Evolutionary conservation across 2,329 filamentous ascomycete species (phyloP), one percentile per base, ranked within the genome.

Genomic region (Oidium heveae): DNA sequence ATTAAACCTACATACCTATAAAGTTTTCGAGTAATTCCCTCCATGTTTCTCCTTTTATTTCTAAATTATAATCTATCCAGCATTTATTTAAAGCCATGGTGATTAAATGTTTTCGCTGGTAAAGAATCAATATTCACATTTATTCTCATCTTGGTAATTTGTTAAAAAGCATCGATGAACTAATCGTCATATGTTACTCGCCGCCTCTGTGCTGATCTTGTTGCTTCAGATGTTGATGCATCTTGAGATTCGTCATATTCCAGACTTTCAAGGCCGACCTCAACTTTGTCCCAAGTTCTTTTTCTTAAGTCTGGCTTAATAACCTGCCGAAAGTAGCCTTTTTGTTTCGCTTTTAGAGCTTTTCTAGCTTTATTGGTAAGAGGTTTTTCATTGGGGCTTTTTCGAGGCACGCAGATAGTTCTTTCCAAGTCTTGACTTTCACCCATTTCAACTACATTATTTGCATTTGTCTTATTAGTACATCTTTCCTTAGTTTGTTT

Each of bases 261-360:
- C 20, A 82, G 68, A 46, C 71, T 72, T 56, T 75, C 75, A 55
- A 81, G 67, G 9, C 77, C 78, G 52, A 70, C 69, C 55, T 79
- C 79, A 7, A 82, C 78, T 18, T 79, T 69, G 59, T 82, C 78
- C 78, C 78, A 82, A 0, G 78, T 82, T 43, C 78, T 72, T 67
- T 82, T 82, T 51, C 78, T 72, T 58, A 82, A 63, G 61, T 82
- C 78, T 1, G 75, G 75, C 61, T 79, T 79, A 54, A 68, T 63
- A 32, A 65, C 67, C 53, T 68, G 66, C 59, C 67, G 67, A 58
- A 64, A 69, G 54, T 57, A 64, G 10, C 64, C 61, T 43, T 60
- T 60, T 52, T 63, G 56, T 51, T 58, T 59, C 28, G 58, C 58
- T 36, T 61, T 62, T 10, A 57, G 55, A 39, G 52, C 53, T 47